Percentiles rank a stretch among this genome's conserved stretches.
phyloP scores from a whole-genome alignment of 2,329 filamentous ascomycete genomes.

The Alternaria incomplexa region DNA sequence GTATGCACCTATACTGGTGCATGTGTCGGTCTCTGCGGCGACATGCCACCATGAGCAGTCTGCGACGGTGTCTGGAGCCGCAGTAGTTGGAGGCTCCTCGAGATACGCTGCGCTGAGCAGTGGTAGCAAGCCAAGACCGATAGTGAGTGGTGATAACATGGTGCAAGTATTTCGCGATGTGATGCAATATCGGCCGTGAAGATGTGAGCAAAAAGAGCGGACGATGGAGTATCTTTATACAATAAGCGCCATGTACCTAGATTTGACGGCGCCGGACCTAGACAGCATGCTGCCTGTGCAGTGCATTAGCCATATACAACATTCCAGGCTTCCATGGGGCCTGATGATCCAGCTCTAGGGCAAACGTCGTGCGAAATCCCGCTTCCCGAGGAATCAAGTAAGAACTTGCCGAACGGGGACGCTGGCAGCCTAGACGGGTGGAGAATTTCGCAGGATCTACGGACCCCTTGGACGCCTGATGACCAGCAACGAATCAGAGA shows the following conservation, averaged over 20 bases:
- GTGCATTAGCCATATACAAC: neutral
- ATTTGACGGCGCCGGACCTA: neutral
- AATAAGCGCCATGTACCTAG: neutral
- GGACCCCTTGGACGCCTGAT: neutral
- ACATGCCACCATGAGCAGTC: neutral
- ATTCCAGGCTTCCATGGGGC: neutral
- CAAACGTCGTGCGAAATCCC: neutral
- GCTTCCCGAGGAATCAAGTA: neutral
- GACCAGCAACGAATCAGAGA: neutral
- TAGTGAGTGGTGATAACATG: neutral
- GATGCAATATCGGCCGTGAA: neutral
- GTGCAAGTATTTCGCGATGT: neutral
- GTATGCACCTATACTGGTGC: neutral
- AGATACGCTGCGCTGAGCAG: neutral
- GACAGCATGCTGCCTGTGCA: neutral
- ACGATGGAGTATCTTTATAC: neutral
- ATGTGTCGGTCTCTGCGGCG: neutral
- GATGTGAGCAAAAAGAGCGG: neutral
- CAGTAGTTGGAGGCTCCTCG: neutral
- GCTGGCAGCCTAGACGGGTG: neutral
- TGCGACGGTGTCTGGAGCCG: neutral
- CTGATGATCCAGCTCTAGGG: neutral
- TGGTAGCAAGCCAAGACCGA: neutral
- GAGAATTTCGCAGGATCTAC: neutral
- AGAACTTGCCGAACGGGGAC: neutral